Base-by-base conservation (phyloP, 2,329 filamentous ascomycete genomes). In the Talaromyces sp. region DNA sequence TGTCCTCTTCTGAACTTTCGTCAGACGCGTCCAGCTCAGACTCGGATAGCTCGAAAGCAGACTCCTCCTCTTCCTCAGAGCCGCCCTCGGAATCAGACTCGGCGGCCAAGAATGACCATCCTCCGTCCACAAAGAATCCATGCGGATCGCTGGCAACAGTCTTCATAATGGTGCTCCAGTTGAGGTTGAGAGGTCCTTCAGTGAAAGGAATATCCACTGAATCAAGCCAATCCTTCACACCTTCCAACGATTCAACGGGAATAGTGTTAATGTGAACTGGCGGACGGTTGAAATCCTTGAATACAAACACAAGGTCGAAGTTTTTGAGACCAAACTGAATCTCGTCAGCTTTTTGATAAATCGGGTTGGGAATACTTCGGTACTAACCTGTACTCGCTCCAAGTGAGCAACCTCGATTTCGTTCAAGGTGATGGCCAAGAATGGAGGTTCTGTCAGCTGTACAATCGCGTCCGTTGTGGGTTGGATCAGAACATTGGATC, bases 91-190 rank as follows among this genome's bases (percentile, higher is more conserved):
- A 90, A 70, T 98, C 95, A 0, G 89, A 92, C 62, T 97, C 93
- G 38, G 88, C 88, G 58, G 88, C 87, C 62, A 99, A 75, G 84
- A 99, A 98, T 1, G 86, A 89, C 95, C 95, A 99, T 52, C 95
- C 95, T 32, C 96, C 95, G 65, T 98, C 93, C 4, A 84, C 86
- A 76, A 97, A 99, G 85, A 99, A 99, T 68, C 89, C 86, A 73
- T 99, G 93, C 2, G 95, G 91, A 72, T 99, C 93, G 38, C 89
- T 88, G 21, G 90, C 93, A 27, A 99, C 93, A 0, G 95, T 99
- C 83, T 99, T 99, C 92, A 99, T 99, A 72, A 99, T 99, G 17
- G 93, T 96, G 11, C 90, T 89, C 95, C 95, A 99, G 82, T 98
- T 98, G 60, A 99, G 83, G 79, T 99, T 99, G 67, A 99, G 86